phyloP scores from a whole-genome alignment of 1,284 basidiomycete genomes.

The Apiotrichum domesticum region DNA sequence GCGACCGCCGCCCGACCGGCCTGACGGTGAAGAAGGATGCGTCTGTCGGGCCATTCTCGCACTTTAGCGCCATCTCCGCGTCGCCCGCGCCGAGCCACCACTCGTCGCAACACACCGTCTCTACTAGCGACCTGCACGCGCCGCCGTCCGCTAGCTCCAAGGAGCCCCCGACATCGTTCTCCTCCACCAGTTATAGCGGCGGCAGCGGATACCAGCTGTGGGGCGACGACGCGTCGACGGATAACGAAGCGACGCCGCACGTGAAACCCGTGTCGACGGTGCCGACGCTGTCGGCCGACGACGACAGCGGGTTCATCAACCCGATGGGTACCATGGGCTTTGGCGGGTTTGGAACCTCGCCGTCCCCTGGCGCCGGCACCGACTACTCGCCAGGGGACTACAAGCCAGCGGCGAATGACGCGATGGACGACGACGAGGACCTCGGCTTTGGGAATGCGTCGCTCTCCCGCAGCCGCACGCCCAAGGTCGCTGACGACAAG shows the following conservation, averaged over 20 bases:
- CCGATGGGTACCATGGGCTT: conserved; percentile 13
- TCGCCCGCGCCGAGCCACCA: conserved; percentile 56
- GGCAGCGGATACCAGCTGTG: conserved; percentile 13
- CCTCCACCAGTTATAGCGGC: not conserved
- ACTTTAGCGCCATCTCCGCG: conserved; percentile 90
- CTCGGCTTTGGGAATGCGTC: conserved; percentile 80
- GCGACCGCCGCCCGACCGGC: conserved; percentile 40
- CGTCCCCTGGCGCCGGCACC: not conserved
- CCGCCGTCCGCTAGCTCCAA: not conserved
- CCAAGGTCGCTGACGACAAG: conserved; percentile 33
- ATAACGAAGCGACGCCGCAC: conserved; percentile 2
- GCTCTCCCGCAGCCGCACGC: conserved; percentile 32
- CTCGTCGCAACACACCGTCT: conserved; percentile 18
- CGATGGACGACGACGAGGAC: conserved; percentile 63
- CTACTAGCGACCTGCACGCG: conserved; percentile 13
- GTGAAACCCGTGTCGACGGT: not conserved
- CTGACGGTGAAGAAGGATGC: conserved; percentile 12
- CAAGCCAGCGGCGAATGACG: not conserved
- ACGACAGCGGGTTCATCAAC: conserved; percentile 55
- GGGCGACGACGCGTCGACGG: conserved; percentile 4
- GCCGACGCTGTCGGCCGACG: conserved; percentile 32
- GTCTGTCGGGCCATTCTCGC: conserved; percentile 78
- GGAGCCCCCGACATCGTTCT: not conserved
- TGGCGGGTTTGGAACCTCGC: not conserved
- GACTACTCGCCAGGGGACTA: conserved; percentile 2